Percentiles rank a stretch among this genome's conserved stretches.
Evolutionary conservation across 371 early-diverging fungal genomes (phyloP).

Genomic region (Mucor racemosus): DNA sequence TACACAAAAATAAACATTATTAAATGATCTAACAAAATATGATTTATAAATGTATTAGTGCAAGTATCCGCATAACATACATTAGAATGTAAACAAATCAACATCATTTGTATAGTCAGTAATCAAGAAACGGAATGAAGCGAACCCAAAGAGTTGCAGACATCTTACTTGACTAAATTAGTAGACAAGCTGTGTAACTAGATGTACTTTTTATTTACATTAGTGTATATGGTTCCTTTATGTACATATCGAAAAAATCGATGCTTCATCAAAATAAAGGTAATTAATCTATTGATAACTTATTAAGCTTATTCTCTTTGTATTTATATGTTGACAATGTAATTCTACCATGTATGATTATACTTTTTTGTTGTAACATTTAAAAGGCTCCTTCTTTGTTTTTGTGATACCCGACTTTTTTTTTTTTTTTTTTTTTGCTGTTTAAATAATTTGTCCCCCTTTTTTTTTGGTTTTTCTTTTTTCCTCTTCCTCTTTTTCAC

Average conservation of each 20-base stretch:
- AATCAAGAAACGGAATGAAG: background rate
- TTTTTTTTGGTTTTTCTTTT: background rate
- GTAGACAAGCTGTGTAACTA: slow-evolving; percentile 6
- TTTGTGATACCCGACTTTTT: slow-evolving; percentile 3
- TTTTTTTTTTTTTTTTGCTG: slow-evolving; percentile 4
- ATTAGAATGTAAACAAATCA: slow-evolving; percentile 5
- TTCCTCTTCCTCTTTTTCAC: background rate
- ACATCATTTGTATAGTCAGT: slow-evolving; percentile 2
- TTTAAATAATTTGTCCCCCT: background rate
- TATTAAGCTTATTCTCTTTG: background rate
- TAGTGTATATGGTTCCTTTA: no score
- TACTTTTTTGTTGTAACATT: background rate
- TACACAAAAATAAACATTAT: background rate
- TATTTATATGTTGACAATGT: background rate
- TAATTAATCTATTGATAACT: no score
- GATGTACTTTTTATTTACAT: no score
- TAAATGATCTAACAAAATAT: background rate
- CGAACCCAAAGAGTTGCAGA: slow-evolving; percentile 4
- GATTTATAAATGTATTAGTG: background rate
- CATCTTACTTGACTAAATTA: background rate
- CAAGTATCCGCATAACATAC: background rate
- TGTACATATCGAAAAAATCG: no score
- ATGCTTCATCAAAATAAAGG: background rate
- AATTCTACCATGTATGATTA: background rate
- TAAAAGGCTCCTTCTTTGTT: slow-evolving; percentile 4